Conservation (phyloP, 331 rosid species). For the Quercus tomentella region DNA sequence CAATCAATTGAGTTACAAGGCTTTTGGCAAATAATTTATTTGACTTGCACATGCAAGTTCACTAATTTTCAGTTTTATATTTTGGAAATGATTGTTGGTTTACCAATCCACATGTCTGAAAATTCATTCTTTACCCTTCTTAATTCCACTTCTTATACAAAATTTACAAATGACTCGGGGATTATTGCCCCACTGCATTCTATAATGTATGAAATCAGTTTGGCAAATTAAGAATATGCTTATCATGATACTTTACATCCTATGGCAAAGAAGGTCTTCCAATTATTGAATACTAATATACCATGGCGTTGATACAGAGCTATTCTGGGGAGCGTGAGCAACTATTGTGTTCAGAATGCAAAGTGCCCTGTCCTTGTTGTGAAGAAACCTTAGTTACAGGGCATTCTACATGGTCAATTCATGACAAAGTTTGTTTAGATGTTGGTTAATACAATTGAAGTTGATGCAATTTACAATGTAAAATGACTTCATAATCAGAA, state of each 20-base stretch:
- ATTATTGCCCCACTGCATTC: background rate
- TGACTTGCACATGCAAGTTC: background rate
- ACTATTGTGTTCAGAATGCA: background rate
- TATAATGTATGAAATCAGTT: background rate
- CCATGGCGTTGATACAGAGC: conserved; percentile 14
- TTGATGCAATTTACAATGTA: background rate
- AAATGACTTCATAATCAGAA: background rate
- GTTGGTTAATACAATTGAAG: background rate
- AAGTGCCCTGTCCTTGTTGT: conserved; percentile 27
- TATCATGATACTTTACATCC: background rate
- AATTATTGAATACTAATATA: background rate
- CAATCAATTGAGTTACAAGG: too few relatives aligned
- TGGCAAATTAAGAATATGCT: background rate
- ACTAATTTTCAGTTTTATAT: background rate
- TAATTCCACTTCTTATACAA: background rate
- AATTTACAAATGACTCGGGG: background rate
- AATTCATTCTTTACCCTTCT: background rate
- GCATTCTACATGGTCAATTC: background rate
- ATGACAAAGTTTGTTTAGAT: background rate
- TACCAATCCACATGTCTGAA: background rate
- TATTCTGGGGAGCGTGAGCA: background rate
- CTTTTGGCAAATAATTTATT: background rate
- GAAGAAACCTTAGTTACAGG: conserved; percentile 24
- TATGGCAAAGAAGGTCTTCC: background rate
- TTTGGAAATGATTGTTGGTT: background rate